phyloP scores from a whole-genome alignment of 1,284 basidiomycete species.

The Sanguinoderma infundibulare region DNA sequence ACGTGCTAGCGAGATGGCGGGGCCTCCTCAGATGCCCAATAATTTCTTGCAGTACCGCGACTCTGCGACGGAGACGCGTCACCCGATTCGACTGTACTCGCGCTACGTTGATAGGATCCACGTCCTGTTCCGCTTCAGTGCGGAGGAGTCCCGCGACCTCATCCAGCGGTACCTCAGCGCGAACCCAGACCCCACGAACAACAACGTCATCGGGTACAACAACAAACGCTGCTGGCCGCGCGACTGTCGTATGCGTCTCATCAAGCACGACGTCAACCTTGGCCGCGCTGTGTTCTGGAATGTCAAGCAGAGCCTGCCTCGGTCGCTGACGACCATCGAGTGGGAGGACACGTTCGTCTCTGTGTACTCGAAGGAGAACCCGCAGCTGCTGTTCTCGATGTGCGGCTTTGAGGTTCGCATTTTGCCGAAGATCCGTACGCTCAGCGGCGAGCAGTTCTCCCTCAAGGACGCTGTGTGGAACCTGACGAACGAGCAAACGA shows the following conservation, averaged over 20 bases:
- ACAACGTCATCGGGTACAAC: constrained; percentile 99
- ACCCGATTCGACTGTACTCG: constrained; percentile 94
- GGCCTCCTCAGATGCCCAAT: constrained; percentile 93
- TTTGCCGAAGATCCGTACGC: constrained; percentile 92
- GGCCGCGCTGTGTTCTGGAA: constrained; percentile 99
- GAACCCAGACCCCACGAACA: constrained; percentile 98
- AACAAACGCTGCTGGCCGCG: constrained; percentile 99
- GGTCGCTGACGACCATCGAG: constrained; percentile 97
- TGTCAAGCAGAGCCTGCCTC: constrained; percentile 95
- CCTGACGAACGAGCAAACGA: constrained; percentile 93
- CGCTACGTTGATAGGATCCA: constrained; percentile 94
- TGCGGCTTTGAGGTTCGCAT: constrained; percentile 98
- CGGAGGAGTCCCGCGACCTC: constrained; percentile 96
- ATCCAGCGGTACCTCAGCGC: constrained; percentile 98
- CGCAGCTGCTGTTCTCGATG: constrained; percentile 98
- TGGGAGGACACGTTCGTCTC: constrained; percentile 98
- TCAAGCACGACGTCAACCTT: constrained; percentile 99
- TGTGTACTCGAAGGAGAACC: constrained; percentile 98
- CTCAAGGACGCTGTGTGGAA: constrained; percentile 99
- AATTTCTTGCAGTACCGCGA: constrained; percentile 97
- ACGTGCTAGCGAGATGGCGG: constrained; percentile 96
- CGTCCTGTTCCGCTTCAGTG: constrained; percentile 97
- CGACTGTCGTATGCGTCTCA: constrained; percentile 98
- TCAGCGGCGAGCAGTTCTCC: constrained; percentile 95
- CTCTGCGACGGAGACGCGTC: constrained; percentile 89